Evolutionary conservation across 169 alveolate species (phyloP).

Genomic region (Nephromyces sp.): DNA sequence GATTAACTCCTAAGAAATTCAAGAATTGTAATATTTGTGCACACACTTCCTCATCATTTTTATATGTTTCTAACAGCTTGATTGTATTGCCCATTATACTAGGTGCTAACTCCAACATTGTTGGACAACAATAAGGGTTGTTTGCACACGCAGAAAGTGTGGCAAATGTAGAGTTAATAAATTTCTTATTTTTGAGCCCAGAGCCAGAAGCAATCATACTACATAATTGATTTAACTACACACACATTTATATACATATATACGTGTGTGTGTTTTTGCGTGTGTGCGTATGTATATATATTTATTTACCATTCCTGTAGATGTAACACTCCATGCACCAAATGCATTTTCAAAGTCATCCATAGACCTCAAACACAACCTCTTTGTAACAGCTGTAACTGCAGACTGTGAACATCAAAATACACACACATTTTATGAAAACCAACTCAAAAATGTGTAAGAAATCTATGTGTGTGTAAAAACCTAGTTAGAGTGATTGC

Average conservation of each 20-base stretch:
- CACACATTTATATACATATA: too few species aligned
- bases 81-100: conserved; percentile 39
- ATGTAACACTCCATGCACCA: conserved; percentile 83
- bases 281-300: too few species aligned
- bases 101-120: conserved; percentile 44
- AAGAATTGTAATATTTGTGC: conserved; percentile 50
- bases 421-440: background rate
- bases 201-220: conserved; percentile 52
- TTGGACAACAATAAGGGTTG: conserved; percentile 55
- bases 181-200: conserved; percentile 51
- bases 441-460: background rate
- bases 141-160: conserved; percentile 63
- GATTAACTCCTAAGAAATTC: conserved; percentile 56
- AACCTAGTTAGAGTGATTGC: too few species aligned
- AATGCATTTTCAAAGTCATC: conserved; percentile 73
- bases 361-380: conserved; percentile 7
- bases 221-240: conserved; percentile 57
- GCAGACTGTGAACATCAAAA: background rate
- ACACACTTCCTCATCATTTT: conserved; percentile 51
- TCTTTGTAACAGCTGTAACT: background rate
- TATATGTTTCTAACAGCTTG: conserved; percentile 44
- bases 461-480: too few species aligned
- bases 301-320: conserved; percentile 68
- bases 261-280: too few species aligned
- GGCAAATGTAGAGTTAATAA: conserved; percentile 57